Percentiles rank a stretch among this genome's conserved stretches.
phyloP scores from a whole-genome alignment of 2,329 filamentous ascomycete genomes.

The Sporothrix protearum region DNA sequence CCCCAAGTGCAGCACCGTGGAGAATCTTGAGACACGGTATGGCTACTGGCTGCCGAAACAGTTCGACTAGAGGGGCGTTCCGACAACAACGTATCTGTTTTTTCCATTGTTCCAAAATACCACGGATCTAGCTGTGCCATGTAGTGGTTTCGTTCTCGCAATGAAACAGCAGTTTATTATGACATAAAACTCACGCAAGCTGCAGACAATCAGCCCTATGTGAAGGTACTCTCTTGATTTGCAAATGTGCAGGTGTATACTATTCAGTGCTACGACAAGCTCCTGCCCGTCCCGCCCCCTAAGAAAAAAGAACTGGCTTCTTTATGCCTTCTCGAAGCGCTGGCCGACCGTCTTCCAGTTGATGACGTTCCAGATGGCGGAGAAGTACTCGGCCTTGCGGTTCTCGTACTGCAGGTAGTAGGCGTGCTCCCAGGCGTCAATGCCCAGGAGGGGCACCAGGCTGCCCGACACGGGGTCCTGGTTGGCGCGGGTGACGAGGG shows the following conservation, averaged over 20 bases:
- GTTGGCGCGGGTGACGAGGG: conserved; percentile 71
- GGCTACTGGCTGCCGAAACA: conserved; percentile 18
- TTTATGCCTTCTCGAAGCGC: conserved; percentile 52
- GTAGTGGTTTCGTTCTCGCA: not conserved
- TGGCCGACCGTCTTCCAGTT: conserved; percentile 91
- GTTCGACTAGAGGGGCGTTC: not conserved
- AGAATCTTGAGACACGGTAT: not conserved
- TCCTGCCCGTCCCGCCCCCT: not conserved
- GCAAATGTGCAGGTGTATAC: not conserved
- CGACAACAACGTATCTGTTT: not conserved
- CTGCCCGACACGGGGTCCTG: conserved; percentile 86
- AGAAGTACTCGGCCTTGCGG: conserved; percentile 94
- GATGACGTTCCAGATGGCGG: conserved; percentile 87
- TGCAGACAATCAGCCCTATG: not conserved
- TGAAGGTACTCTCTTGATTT: not conserved
- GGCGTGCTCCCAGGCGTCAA: conserved; percentile 95
- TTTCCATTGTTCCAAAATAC: not conserved
- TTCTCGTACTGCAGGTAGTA: conserved; percentile 97
- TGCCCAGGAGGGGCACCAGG: conserved; percentile 76
- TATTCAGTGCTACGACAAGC: not conserved
- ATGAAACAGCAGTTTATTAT: not conserved
- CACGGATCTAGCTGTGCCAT: not conserved
- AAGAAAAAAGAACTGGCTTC: not conserved
- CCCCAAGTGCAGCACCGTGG: conserved; percentile 22
- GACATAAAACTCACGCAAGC: not conserved